These are phyloP conservation scores for Naegleria gruberi DNA, from an alignment of 208 protist species.

Conservation along the genomic window DNA sequence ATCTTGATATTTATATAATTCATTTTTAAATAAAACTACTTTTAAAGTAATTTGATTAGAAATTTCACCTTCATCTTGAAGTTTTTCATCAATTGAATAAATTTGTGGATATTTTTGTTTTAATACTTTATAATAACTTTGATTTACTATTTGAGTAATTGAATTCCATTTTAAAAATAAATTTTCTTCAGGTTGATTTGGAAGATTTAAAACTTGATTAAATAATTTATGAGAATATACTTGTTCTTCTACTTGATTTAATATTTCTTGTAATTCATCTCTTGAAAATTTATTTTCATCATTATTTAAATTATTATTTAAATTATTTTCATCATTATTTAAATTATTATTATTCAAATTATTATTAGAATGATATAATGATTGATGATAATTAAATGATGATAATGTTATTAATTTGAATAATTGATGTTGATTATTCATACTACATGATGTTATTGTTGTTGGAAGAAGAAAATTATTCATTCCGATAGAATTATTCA, in stretches of 20 bases:
- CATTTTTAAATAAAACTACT: neutral
- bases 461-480: too few species aligned
- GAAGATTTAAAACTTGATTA: neutral
- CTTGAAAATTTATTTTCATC: constrained; percentile 19
- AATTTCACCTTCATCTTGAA: neutral
- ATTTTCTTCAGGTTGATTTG: neutral
- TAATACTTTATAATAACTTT: neutral
- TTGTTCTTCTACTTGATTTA: constrained; percentile 23
- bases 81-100: neutral
- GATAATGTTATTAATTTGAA: too few species aligned
- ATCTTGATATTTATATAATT: neutral
- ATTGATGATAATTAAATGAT: neutral
- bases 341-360: constrained; percentile 27
- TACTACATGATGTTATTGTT: too few species aligned
- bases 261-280: constrained; percentile 7
- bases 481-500: constrained; percentile 15
- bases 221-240: constrained; percentile 10
- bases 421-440: too few species aligned
- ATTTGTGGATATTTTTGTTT: neutral
- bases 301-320: neutral
- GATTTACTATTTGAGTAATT: neutral
- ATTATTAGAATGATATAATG: neutral
- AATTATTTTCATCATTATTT: constrained; percentile 30
- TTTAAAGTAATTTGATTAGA: neutral
- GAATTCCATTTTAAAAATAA: constrained; percentile 17